These are phyloP conservation scores for Neodidymelliopsis sp. DNA, from an alignment of 2,329 filamentous ascomycete species.

Conservation along the genomic window DNA sequence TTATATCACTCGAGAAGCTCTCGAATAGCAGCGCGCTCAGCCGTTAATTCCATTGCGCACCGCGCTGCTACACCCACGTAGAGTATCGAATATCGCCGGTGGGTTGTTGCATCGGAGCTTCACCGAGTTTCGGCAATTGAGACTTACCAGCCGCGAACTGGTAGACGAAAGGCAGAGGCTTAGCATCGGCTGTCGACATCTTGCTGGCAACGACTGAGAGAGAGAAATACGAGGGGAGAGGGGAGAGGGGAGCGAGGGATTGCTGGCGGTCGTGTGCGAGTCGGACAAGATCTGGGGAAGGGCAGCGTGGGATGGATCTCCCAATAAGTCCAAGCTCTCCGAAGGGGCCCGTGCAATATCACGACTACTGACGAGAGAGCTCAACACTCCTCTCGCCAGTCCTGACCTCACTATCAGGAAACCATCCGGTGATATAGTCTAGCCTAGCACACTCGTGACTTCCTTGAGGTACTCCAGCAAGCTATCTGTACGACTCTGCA, in stretches of 20 bases:
- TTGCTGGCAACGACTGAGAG: slow-evolving; percentile 25
- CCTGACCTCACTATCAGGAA: no score
- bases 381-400: neutral
- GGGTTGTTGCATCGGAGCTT: slow-evolving; percentile 26
- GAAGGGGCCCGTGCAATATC: neutral
- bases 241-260: slow-evolving; percentile 20
- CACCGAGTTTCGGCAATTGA: slow-evolving; percentile 36
- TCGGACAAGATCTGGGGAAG: slow-evolving; percentile 39
- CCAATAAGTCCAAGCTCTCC: slow-evolving; percentile 8
- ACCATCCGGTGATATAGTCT: no score
- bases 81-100: slow-evolving; percentile 5
- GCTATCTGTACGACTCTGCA: neutral
- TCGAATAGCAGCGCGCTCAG: neutral
- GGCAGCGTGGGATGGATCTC: slow-evolving; percentile 37
- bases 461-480: no score
- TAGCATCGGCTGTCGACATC: slow-evolving; percentile 60
- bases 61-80: slow-evolving; percentile 7
- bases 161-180: slow-evolving; percentile 90
- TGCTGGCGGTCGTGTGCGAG: slow-evolving; percentile 22
- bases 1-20: neutral
- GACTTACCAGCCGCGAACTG: slow-evolving; percentile 88
- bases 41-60: neutral
- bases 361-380: no score
- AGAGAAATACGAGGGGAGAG: slow-evolving; percentile 14
- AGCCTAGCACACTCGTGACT: no score